Conservation (phyloP, 2,329 filamentous ascomycete species). For the Helminthosporium solani region DNA sequence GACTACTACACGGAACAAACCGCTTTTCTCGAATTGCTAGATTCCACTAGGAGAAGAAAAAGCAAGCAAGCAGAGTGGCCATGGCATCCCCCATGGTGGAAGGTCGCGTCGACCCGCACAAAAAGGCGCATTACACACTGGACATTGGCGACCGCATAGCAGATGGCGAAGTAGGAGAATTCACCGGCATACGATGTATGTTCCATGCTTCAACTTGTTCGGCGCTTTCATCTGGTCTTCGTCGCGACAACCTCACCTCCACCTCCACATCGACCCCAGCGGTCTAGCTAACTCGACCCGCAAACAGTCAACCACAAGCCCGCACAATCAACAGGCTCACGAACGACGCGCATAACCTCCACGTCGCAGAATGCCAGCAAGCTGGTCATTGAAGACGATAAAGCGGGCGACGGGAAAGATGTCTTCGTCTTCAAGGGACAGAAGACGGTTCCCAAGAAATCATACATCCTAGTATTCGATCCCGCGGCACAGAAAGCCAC, state of each 20-base stretch:
- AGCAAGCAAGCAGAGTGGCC: neutral
- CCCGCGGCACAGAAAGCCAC: conserved; percentile 72
- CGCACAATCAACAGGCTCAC: conserved; percentile 29
- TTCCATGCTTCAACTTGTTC: neutral
- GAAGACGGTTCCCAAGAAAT: conserved; percentile 33
- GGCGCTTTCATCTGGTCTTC: conserved; percentile 1
- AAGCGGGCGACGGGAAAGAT: conserved; percentile 27
- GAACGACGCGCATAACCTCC: conserved; percentile 27
- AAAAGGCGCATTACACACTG: conserved; percentile 42
- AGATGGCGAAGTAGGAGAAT: conserved; percentile 21
- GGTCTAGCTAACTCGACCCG: conserved; percentile 12
- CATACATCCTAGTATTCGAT: conserved; percentile 70
- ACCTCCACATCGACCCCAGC: no score
- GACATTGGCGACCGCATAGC: conserved; percentile 39
- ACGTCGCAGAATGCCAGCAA: conserved; percentile 25
- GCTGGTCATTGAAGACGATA: conserved; percentile 32
- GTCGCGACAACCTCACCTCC: neutral
- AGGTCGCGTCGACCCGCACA: conserved; percentile 40
- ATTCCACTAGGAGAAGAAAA: neutral
- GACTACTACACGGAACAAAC: no score
- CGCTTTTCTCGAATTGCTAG: neutral
- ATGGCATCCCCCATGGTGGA: conserved; percentile 44
- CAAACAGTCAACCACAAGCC: conserved; percentile 50
- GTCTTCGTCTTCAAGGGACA: conserved; percentile 45
- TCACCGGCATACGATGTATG: conserved; percentile 40